phyloP scores from a whole-genome alignment of 208 protist species.

The Trichomonas tenax region DNA sequence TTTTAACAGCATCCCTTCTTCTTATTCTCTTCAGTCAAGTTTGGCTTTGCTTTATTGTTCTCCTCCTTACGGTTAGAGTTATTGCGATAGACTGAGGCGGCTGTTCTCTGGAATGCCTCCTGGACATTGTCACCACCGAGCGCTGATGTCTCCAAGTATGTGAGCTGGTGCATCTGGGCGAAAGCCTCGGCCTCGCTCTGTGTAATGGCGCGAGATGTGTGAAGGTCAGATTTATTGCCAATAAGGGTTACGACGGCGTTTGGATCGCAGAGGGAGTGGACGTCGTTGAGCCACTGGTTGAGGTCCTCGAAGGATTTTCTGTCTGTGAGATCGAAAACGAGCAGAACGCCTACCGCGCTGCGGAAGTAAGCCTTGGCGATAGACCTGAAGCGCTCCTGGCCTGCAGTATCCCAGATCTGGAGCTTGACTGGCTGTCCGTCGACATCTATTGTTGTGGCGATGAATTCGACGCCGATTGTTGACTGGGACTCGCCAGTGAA shows the following conservation, averaged over 20 bases:
- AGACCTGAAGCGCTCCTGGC: not conserved
- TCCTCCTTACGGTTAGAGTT: not conserved
- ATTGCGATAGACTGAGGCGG: not conserved
- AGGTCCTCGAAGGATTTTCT: conserved; percentile 9
- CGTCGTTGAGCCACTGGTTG: not conserved
- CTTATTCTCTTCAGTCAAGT: not conserved
- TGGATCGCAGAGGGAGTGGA: not conserved
- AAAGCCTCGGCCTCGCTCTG: not conserved
- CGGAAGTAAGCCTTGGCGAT: conserved; percentile 9
- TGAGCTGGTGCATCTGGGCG: not conserved
- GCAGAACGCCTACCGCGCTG: not conserved
- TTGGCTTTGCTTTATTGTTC: not conserved
- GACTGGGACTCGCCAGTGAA: not conserved
- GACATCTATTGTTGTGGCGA: not conserved
- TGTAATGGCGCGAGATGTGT: not conserved
- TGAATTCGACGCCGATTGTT: not conserved
- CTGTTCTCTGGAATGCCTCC: not conserved
- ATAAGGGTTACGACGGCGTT: not conserved
- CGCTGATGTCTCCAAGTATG: not conserved
- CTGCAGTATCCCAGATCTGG: conserved; percentile 21
- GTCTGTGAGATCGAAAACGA: conserved; percentile 18
- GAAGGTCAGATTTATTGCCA: conserved; percentile 4
- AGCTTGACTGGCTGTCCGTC: conserved; percentile 2
- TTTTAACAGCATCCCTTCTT: not conserved
- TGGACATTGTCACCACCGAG: conserved; percentile 3